Base-by-base conservation (phyloP, 805 yeast species). In the Myxozyma sirexii region DNA sequence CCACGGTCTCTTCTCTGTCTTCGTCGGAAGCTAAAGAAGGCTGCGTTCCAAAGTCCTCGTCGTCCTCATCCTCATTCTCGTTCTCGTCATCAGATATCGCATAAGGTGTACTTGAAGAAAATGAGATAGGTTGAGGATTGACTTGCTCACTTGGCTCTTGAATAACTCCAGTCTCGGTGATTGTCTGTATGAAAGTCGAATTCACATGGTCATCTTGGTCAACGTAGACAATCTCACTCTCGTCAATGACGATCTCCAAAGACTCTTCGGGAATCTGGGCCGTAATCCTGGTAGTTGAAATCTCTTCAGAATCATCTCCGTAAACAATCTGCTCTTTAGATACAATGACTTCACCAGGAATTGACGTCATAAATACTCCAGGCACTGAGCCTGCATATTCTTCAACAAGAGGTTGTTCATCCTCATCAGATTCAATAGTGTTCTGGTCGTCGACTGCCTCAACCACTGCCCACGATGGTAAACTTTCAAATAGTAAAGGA, bases 331-430 rank as follows among this genome's bases (percentile, higher is more conserved):
- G 8, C 8, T 48, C 33, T 12, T 35, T 26, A 7, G 24, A 12
- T 1, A 48, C n/a, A n/a, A 37, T 48, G 15, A 33, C 35, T 5
- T 21, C 39, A 13, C 12, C 19, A 1, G 1, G 23, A 6, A 6
- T 3, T 7, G 41, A 4, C 7, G 23, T n/a, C 33, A 26, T 48
- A 3, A 17, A 13, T 27, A 21, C n/a, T 4, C 4, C 4, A 4
- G 43, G 12, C 21, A n/a, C n/a, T 35, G 7, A 13, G 29, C 26
- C 44, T 10, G 46, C 37, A 27, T 4, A 15, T 4, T 24, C 37
- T 42, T 55, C 48, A 31, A 55, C 43, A 17, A 47, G 21, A n/a
- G 59, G 54, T 15, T 29, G 41, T 15, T 55, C 49, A 21, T 47
- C 59, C 10, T 48, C 31, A 12, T 53, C 41, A 15, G 12, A 13